phyloP scores from a whole-genome alignment of 441 rosid species.

The Jatropha multifida region DNA sequence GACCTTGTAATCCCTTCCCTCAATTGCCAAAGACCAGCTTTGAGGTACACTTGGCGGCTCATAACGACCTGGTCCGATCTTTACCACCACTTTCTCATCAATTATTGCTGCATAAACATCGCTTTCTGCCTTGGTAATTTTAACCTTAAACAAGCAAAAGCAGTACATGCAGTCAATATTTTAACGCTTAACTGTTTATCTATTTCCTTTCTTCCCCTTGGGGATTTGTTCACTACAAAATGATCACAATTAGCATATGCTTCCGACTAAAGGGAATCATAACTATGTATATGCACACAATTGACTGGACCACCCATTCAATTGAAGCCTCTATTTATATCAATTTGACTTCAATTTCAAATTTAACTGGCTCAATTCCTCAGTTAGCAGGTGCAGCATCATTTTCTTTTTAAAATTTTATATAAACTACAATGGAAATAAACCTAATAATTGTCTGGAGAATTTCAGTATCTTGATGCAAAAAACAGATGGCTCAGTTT shows the following conservation, averaged over 20 bases:
- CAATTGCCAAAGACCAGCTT: slow-evolving; percentile 58
- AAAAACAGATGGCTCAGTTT: neutral
- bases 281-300: neutral
- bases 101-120: slow-evolving; percentile 84
- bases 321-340: too few species aligned
- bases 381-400: neutral
- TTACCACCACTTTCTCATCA: slow-evolving; percentile 72
- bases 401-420: neutral
- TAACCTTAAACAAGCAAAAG: slow-evolving; percentile 39
- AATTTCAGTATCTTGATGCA: neutral
- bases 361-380: too few species aligned
- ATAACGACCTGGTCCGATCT: slow-evolving; percentile 86
- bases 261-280: neutral
- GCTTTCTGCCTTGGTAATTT: slow-evolving; percentile 68
- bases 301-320: too few species aligned
- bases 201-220: neutral
- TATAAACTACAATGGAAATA: neutral
- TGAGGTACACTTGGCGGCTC: slow-evolving; percentile 61
- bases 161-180: slow-evolving; percentile 14
- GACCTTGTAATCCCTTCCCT: slow-evolving; percentile 80
- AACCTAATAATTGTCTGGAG: too few species aligned
- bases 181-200: neutral
- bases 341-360: too few species aligned
- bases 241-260: neutral
- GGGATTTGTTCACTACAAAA: neutral